These are phyloP conservation scores for Marasmius fiardii DNA, from an alignment of 1,284 basidiomycete species.

Conservation along the genomic window DNA sequence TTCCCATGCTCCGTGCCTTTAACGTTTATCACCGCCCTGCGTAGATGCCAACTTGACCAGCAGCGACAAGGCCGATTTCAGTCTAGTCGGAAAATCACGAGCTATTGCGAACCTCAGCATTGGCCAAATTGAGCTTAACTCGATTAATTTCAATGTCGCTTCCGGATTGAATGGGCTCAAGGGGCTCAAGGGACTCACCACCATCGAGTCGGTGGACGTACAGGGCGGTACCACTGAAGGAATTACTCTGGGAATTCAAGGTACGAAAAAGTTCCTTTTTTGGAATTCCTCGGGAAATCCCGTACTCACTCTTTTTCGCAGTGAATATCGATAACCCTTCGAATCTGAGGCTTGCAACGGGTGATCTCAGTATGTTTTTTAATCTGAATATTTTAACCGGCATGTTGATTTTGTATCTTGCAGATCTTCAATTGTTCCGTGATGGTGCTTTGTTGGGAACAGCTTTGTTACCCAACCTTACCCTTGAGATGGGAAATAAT, in stretches of 20 bases:
- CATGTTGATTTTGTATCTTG: slow-evolving; percentile 1
- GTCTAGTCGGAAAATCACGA: slow-evolving; percentile 59
- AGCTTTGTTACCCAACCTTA: slow-evolving; percentile 55
- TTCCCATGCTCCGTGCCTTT: slow-evolving; percentile 1
- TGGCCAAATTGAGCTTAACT: slow-evolving; percentile 67
- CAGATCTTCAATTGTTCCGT: slow-evolving; percentile 56
- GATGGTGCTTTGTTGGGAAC: slow-evolving; percentile 54
- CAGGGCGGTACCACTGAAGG: slow-evolving; percentile 63
- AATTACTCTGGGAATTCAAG: slow-evolving; percentile 59
- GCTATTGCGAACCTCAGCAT: slow-evolving; percentile 68
- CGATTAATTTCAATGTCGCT: slow-evolving; percentile 75
- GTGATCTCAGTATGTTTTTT: slow-evolving; percentile 52
- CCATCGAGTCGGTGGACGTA: slow-evolving; percentile 67
- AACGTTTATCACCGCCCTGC: background rate
- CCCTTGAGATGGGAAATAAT: slow-evolving; percentile 58
- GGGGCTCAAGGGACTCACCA: slow-evolving; percentile 57
- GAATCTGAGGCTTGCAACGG: slow-evolving; percentile 58
- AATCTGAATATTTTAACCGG: background rate
- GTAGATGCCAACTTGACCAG: slow-evolving; percentile 54
- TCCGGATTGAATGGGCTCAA: slow-evolving; percentile 61
- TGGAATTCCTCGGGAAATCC: background rate
- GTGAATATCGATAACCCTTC: slow-evolving; percentile 74
- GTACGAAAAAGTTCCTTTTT: slow-evolving; percentile 26
- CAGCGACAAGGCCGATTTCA: slow-evolving; percentile 44
- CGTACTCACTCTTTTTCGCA: slow-evolving; percentile 19